Conservation (phyloP, 2,329 filamentous ascomycete species). For the Aureobasidium sp. region DNA sequence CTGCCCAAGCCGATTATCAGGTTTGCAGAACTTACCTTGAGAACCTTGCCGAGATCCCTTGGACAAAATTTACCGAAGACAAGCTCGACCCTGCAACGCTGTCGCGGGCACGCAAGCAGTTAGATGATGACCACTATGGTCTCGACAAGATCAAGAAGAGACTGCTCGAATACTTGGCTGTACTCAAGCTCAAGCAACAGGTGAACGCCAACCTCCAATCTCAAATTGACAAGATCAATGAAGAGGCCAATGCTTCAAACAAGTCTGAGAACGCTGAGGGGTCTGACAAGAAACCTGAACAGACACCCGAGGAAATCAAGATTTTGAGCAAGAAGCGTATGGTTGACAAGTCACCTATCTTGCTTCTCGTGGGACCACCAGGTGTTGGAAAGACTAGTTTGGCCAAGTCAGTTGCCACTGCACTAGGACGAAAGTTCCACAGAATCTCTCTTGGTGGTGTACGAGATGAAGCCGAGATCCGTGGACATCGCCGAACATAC, state of each 20-base stretch:
- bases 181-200: slow-evolving; percentile 89
- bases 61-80: slow-evolving; percentile 77
- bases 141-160: slow-evolving; percentile 97
- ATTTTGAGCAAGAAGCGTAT: slow-evolving; percentile 73
- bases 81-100: slow-evolving; percentile 75
- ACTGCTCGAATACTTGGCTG: slow-evolving; percentile 87
- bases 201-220: slow-evolving; percentile 76
- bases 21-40: slow-evolving; percentile 91
- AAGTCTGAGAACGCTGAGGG: slow-evolving; percentile 20
- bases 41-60: slow-evolving; percentile 88
- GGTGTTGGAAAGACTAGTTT: slow-evolving; percentile 95
- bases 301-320: slow-evolving; percentile 54
- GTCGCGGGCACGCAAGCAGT: slow-evolving; percentile 70
- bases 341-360: slow-evolving; percentile 91
- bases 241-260: slow-evolving; percentile 28
- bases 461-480: slow-evolving; percentile 91
- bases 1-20: slow-evolving; percentile 90
- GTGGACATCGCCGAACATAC: slow-evolving; percentile 89
- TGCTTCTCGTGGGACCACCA: slow-evolving; percentile 85
- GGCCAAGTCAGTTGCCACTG: slow-evolving; percentile 84
- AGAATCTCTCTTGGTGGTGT: slow-evolving; percentile 94
- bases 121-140: slow-evolving; percentile 94
- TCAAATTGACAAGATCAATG: slow-evolving; percentile 55
- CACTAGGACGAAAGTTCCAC: slow-evolving; percentile 91
- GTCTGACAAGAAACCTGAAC: slow-evolving; percentile 29